A percentile compares a stretch with the other conserved stretches of the same genome.
Conservation (phyloP, 306 rosid species). For the Vicia sativa region DNA sequence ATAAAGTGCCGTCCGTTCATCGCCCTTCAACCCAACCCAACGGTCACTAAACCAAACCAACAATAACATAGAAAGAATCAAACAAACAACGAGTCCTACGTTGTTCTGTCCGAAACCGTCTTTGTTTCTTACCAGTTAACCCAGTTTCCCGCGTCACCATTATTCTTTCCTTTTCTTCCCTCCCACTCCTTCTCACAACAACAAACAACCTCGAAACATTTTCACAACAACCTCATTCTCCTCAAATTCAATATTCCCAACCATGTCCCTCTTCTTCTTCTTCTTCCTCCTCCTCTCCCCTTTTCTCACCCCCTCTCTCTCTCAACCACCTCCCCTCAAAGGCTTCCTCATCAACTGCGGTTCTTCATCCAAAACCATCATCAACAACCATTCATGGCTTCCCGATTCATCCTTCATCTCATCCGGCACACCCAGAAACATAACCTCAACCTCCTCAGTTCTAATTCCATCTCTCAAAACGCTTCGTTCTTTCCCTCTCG, state of each 20-base stretch:
- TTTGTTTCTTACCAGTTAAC: conserved; percentile 14
- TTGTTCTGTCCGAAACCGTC: conserved; percentile 21
- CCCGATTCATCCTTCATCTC: conserved; percentile 56
- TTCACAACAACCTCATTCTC: background rate
- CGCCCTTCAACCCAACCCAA: background rate
- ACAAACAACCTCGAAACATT: background rate
- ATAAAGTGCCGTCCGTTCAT: conserved; percentile 5
- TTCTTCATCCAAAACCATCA: conserved; percentile 33
- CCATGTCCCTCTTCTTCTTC: conserved; percentile 50
- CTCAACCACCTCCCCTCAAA: conserved; percentile 53
- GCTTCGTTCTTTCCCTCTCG: conserved; percentile 65
- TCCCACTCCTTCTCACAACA: conserved; percentile 3
- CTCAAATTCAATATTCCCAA: background rate
- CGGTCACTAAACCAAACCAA: conserved; percentile 6
- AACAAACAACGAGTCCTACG: background rate
- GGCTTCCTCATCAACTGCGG: conserved; percentile 70
- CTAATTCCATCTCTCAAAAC: conserved; percentile 51
- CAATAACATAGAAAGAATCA: background rate
- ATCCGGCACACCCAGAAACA: conserved; percentile 52
- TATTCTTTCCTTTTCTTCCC: conserved; percentile 48
- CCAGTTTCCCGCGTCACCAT: conserved; percentile 66
- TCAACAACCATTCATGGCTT: conserved; percentile 57
- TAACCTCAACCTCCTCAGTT: conserved; percentile 38
- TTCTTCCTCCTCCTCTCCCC: conserved; percentile 42
- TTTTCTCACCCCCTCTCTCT: conserved; percentile 41